Percentiles rank a stretch among this genome's conserved stretches.
phyloP scores from a whole-genome alignment of 2,329 filamentous ascomycete genomes.

The Fusarium lateritium region DNA sequence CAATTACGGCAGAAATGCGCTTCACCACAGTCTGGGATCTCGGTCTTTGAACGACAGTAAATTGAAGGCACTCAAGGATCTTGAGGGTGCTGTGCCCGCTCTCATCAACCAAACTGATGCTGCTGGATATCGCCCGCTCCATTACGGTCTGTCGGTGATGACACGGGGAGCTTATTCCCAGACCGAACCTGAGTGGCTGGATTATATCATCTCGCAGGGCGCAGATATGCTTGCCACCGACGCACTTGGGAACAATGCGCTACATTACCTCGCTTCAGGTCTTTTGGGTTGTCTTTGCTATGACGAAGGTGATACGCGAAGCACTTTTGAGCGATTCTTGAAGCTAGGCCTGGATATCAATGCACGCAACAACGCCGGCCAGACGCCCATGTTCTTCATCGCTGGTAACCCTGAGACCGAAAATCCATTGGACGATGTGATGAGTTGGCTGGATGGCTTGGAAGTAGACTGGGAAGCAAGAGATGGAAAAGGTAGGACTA shows the following conservation, averaged over 20 bases:
- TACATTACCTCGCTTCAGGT: constrained; percentile 27
- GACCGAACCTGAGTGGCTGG: constrained; percentile 12
- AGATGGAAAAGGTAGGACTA: constrained; percentile 22
- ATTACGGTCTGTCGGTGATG: constrained; percentile 29
- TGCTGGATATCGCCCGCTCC: constrained; percentile 34
- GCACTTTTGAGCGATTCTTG: constrained; percentile 16
- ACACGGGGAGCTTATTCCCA: neutral
- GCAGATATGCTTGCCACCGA: constrained; percentile 29
- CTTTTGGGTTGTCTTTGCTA: neutral
- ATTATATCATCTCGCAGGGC: constrained; percentile 21
- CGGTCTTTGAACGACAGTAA: neutral
- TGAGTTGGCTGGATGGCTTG: constrained; percentile 23
- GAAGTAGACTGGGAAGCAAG: constrained; percentile 34
- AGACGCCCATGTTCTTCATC: constrained; percentile 30
- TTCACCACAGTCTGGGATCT: constrained; percentile 26
- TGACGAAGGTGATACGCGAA: neutral
- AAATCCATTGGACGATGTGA: neutral
- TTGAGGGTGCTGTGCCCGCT: constrained; percentile 2
- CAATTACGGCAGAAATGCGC: constrained; percentile 27
- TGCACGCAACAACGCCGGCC: constrained; percentile 27
- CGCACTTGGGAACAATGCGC: constrained; percentile 16
- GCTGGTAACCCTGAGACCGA: neutral
- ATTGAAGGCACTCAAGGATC: constrained; percentile 3
- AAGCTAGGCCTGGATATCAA: constrained; percentile 32
- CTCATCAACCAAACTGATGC: constrained; percentile 34